These are phyloP conservation scores for Chlamydomonas sphaeroides DNA, from an alignment of 139 green algal species.

Conservation along the genomic window DNA sequence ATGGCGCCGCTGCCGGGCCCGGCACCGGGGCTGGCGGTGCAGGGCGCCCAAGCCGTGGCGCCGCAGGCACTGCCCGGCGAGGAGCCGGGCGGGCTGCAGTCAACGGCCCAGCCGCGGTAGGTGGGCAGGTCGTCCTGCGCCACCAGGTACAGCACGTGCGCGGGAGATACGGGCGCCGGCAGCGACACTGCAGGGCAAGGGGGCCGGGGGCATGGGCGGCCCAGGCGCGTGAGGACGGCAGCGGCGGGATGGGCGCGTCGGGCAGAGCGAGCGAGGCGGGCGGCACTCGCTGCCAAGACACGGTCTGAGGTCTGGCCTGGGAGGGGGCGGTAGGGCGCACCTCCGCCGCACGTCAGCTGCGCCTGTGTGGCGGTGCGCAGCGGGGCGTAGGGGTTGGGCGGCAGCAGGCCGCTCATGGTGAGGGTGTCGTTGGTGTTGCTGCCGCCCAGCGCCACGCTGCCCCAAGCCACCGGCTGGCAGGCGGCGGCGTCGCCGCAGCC, in stretches of 20 bases:
- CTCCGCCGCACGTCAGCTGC: slow-evolving; percentile 32
- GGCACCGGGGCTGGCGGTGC: slow-evolving; percentile 14
- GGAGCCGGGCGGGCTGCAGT: slow-evolving; percentile 27
- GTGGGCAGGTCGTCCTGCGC: slow-evolving; percentile 57
- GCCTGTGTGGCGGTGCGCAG: slow-evolving; percentile 9
- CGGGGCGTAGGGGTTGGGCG: slow-evolving; percentile 46
- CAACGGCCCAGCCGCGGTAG: slow-evolving; percentile 55
- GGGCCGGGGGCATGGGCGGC: too few relatives aligned
- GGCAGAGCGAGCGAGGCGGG: too few relatives aligned
- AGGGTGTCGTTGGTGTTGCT: slow-evolving; percentile 11
- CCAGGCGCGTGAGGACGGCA: too few relatives aligned
- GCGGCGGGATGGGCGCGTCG: too few relatives aligned
- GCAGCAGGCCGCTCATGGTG: slow-evolving; percentile 25
- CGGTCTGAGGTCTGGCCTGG: too few relatives aligned
- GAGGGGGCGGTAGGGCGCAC: too few relatives aligned
- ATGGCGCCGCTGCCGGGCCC: background rate
- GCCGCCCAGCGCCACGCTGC: slow-evolving; percentile 17
- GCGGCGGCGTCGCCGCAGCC: slow-evolving; percentile 15
- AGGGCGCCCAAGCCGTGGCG: slow-evolving; percentile 15
- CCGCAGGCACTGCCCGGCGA: slow-evolving; percentile 29
- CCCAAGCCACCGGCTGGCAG: slow-evolving; percentile 34
- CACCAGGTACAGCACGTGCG: slow-evolving; percentile 50
- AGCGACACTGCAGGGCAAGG: slow-evolving; percentile 11
- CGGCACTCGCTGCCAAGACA: too few relatives aligned
- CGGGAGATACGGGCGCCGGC: background rate